Evolutionary conservation across 192 early-diverging fungal genomes (phyloP), one percentile per base, ranked within the genome.

Genomic region (Phycomyces blakesleeanus): DNA sequence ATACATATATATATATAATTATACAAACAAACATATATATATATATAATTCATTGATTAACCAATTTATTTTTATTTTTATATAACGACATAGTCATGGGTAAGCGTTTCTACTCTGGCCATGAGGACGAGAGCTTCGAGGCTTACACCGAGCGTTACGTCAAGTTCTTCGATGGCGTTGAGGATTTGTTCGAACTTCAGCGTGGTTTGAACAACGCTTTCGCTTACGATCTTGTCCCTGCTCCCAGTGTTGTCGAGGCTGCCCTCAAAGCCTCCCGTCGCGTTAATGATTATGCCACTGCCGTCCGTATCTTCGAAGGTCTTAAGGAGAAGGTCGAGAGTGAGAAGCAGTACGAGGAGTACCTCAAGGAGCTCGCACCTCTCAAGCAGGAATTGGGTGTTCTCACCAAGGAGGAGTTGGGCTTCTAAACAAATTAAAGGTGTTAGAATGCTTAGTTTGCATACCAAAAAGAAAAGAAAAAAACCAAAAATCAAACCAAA

Each of bases 161-260:
- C 68, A 83, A 84, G 74, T 91, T 91, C 70, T 93, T 93, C 75
- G 87, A 91, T 59, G 83, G 84, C 60, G 89, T 89, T 56, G 90
- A 93, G 55, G 95, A 99, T 81, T 85, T 91, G 68, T 97, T 96
- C 78, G 97, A 99, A 83, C 85, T 99, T 44, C 93, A 97, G 84
- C 87, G 94, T 67, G 94, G 95, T 27, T 83, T 99, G 73, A 98
- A 97, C 86, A 95, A 99, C 78, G 89, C 92, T 77, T 98, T 97
- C 74, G 88, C 92, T 42, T 91, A 94, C 72, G 93, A 98, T 82
- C 86, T 96, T 74, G 93, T 95, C 22, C 97, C 97, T 37, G 79
- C 89, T n/a, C 78, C 91, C 62, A 86, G 88, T 47, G 91, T 98
- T 38, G 84, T 95, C 73, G 87, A 88, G 66, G 88, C 94, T 39